Conservation (phyloP, 139 green algal species). For the Chlorella sp. region DNA sequence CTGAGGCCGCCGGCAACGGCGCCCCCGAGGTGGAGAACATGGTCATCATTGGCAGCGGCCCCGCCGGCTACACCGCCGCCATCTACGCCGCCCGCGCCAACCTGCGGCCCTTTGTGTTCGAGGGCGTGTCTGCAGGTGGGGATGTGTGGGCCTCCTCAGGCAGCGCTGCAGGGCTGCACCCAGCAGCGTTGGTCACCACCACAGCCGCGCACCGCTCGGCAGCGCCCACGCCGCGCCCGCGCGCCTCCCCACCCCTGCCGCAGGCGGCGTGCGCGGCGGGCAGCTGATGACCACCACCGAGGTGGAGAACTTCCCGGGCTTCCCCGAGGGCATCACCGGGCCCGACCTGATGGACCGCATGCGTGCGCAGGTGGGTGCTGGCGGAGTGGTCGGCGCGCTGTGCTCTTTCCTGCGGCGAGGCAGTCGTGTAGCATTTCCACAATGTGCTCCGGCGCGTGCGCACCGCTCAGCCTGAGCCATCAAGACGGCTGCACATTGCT, state of each 20-base stretch:
- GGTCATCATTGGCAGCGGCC: constrained; percentile 88
- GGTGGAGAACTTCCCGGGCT: constrained; percentile 94
- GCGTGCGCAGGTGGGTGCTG: constrained; percentile 80
- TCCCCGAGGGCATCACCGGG: constrained; percentile 96
- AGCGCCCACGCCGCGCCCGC: no score
- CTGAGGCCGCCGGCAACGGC: not conserved
- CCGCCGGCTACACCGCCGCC: constrained; percentile 91
- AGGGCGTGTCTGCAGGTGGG: constrained; percentile 67
- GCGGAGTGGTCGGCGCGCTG: no score
- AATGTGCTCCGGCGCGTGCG: no score
- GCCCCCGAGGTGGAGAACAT: constrained; percentile 70
- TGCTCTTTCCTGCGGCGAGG: no score
- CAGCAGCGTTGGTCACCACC: no score
- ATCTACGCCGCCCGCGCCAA: constrained; percentile 96
- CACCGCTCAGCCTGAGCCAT: no score
- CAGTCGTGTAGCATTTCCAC: no score
- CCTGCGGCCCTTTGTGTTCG: constrained; percentile 94
- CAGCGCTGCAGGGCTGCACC: no score
- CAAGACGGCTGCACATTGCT: no score
- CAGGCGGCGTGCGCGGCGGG: constrained; percentile 89
- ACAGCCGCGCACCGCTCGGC: no score
- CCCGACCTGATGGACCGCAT: constrained; percentile 99
- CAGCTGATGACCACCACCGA: constrained; percentile 99
- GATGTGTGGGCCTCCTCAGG: no score
- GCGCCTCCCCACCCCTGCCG: constrained; percentile 14